These are phyloP conservation scores for Achaetomium macrosporum DNA, from an alignment of 2,329 filamentous ascomycete genomes.

Conservation along the genomic window DNA sequence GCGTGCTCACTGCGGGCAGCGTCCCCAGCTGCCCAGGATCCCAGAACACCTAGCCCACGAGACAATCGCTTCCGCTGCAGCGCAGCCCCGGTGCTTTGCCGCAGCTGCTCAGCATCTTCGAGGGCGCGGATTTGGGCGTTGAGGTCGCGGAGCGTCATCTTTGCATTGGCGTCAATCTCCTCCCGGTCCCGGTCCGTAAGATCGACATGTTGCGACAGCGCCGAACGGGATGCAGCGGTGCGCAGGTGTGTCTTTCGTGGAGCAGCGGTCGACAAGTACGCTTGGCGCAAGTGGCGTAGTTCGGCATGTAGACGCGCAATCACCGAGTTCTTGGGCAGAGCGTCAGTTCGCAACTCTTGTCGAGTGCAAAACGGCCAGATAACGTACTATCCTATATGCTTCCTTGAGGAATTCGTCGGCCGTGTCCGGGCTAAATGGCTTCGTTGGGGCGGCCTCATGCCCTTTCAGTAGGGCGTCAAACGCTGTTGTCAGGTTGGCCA, in stretches of 20 bases:
- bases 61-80: slow-evolving; percentile 66
- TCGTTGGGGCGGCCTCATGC: slow-evolving; percentile 48
- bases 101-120: slow-evolving; percentile 73
- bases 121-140: slow-evolving; percentile 75
- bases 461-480: slow-evolving; percentile 64
- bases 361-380: not conserved
- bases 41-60: slow-evolving; percentile 56
- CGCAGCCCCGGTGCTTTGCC: slow-evolving; percentile 67
- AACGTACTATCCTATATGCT: slow-evolving; percentile 79
- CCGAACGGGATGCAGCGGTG: slow-evolving; percentile 35
- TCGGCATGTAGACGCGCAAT: slow-evolving; percentile 75
- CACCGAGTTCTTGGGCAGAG: slow-evolving; percentile 63
- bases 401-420: slow-evolving; percentile 89
- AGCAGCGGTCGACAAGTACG: slow-evolving; percentile 80
- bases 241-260: slow-evolving; percentile 52
- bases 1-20: slow-evolving; percentile 58
- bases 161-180: slow-evolving; percentile 80
- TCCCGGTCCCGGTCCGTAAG: slow-evolving; percentile 80
- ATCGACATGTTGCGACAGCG: slow-evolving; percentile 39
- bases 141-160: slow-evolving; percentile 77
- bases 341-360: not conserved
- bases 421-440: slow-evolving; percentile 41
- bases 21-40: slow-evolving; percentile 62
- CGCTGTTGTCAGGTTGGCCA: slow-evolving; percentile 59
- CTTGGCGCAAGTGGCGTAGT: slow-evolving; percentile 75